Percentiles rank a stretch among this genome's conserved stretches.
Evolutionary conservation across 257 asterid species (phyloP).

Genomic region (Rehmannia glutinosa): DNA sequence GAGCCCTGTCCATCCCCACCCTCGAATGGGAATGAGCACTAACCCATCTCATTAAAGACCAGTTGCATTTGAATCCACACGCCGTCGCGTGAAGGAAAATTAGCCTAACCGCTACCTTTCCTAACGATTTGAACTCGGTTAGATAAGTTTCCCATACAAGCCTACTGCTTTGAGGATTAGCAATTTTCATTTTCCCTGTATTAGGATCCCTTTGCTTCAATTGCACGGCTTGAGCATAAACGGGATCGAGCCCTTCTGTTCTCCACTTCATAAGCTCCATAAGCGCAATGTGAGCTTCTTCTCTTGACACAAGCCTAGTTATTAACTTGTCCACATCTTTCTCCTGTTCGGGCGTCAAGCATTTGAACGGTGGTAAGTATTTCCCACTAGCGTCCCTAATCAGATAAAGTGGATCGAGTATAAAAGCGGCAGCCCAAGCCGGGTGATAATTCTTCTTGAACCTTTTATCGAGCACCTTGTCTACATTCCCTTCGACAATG

Average conservation of each 20-base stretch:
- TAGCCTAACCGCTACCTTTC: conserved; percentile 86
- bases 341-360: conserved; percentile 79
- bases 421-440: conserved; percentile 96
- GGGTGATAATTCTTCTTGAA: conserved; percentile 90
- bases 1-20: conserved; percentile 78
- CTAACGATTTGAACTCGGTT: conserved; percentile 67
- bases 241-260: conserved; percentile 92
- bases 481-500: conserved; percentile 55
- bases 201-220: conserved; percentile 74
- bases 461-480: conserved; percentile 61
- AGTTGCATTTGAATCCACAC: conserved; percentile 58
- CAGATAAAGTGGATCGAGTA: conserved; percentile 85
- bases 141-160: conserved; percentile 96
- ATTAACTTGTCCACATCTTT: conserved; percentile 89
- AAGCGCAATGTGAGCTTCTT: conserved; percentile 89
- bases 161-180: conserved; percentile 90
- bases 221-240: conserved; percentile 95
- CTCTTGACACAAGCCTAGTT: conserved; percentile 76
- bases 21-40: conserved; percentile 61
- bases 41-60: conserved; percentile 61
- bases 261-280: conserved; percentile 99
- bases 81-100: conserved; percentile 84
- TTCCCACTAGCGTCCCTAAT: conserved; percentile 75
- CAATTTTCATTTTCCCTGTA: conserved; percentile 82
- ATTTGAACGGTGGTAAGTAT: conserved; percentile 90